Evolutionary conservation across 2,329 filamentous ascomycete species (phyloP).

Genomic region (Didymella sp.): DNA sequence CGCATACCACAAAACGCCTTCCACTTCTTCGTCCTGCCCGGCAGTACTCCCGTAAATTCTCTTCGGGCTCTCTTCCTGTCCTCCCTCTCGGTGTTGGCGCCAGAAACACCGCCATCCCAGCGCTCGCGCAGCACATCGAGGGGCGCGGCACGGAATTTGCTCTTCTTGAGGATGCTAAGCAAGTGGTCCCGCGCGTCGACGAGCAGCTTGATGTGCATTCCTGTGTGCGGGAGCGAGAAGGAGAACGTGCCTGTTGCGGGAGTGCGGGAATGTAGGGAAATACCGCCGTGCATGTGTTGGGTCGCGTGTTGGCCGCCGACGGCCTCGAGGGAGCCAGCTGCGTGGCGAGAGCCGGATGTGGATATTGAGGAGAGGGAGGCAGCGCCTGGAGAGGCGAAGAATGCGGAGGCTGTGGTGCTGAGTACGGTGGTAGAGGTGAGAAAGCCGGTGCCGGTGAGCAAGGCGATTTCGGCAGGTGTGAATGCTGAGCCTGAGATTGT

Average conservation of each 20-base stretch:
- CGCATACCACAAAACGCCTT: slow-evolving; percentile 71
- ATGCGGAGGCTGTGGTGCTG: slow-evolving; percentile 45
- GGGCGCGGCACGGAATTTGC: slow-evolving; percentile 68
- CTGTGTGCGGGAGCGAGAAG: slow-evolving; percentile 71
- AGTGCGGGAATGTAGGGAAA: slow-evolving; percentile 42
- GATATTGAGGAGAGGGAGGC: slow-evolving; percentile 65
- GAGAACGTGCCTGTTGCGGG: slow-evolving; percentile 47
- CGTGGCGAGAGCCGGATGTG: slow-evolving; percentile 66
- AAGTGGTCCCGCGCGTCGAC: slow-evolving; percentile 68
- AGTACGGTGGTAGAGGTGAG: slow-evolving; percentile 59
- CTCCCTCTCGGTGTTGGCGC: slow-evolving; percentile 53
- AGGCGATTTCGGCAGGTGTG: slow-evolving; percentile 58
- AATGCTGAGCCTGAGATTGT: slow-evolving; percentile 54
- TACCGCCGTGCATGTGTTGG: slow-evolving; percentile 71
- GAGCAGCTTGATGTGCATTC: slow-evolving; percentile 70
- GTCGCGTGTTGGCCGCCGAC: slow-evolving; percentile 73
- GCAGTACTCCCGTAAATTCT: slow-evolving; percentile 64
- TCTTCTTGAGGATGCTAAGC: slow-evolving; percentile 63
- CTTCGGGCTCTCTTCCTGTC: slow-evolving; percentile 61
- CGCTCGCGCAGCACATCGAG: slow-evolving; percentile 68
- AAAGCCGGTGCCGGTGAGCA: slow-evolving; percentile 71
- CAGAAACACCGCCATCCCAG: slow-evolving; percentile 71
- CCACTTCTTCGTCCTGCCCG: slow-evolving; percentile 72
- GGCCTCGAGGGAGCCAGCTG: slow-evolving; percentile 72
- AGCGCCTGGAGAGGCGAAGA: slow-evolving; percentile 53